Conservation (phyloP, 257 asterid species). For the Petunia secreta region DNA sequence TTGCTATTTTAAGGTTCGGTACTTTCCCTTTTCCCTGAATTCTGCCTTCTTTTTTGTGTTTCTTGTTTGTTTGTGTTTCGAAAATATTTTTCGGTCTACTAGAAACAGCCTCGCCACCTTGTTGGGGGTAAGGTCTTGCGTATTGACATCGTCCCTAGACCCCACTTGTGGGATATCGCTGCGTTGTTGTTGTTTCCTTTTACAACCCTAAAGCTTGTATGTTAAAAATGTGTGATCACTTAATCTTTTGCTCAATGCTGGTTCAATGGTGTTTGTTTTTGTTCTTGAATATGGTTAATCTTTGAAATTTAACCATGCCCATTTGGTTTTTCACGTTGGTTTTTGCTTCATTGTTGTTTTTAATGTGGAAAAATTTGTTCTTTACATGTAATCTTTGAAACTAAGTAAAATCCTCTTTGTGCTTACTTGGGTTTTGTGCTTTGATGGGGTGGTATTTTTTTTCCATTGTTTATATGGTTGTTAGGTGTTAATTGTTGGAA, state of each 20-base stretch:
- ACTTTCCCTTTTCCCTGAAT: background rate
- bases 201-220: conserved; percentile 23
- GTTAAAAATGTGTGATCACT: conserved; percentile 28
- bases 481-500: background rate
- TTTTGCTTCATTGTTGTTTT: conserved; percentile 16
- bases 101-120: no score
- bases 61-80: background rate
- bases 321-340: conserved; percentile 12
- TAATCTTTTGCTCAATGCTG: conserved; percentile 22
- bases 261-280: conserved; percentile 24
- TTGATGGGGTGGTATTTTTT: background rate
- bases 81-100: no score
- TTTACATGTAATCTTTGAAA: conserved; percentile 2
- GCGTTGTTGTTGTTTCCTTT: background rate
- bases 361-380: background rate
- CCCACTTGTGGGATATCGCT: no score
- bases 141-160: no score
- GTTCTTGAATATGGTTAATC: conserved; percentile 14
- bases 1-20: conserved; percentile 22
- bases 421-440: background rate
- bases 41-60: background rate
- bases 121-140: no score
- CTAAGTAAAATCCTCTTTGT: background rate
- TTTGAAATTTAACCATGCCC: conserved; percentile 24
- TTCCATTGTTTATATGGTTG: background rate